Evolutionary conservation across 148 eudicot species (phyloP).

Genomic region (Cornus kousa): DNA sequence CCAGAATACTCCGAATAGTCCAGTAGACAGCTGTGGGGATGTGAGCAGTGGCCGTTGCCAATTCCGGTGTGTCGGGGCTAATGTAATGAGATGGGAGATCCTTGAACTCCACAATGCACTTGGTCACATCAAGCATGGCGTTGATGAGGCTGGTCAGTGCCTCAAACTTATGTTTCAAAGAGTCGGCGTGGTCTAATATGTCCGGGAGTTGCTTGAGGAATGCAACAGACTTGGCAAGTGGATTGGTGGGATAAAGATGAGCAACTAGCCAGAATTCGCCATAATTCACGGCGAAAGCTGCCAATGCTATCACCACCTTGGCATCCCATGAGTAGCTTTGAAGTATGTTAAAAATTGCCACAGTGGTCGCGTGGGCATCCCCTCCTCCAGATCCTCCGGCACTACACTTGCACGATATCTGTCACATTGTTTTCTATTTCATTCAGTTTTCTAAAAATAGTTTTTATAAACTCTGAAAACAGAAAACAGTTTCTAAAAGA

Average conservation of each 20-base stretch:
- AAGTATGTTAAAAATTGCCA: constrained; percentile 52
- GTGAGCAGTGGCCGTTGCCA: constrained; percentile 40
- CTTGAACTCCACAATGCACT: constrained; percentile 65
- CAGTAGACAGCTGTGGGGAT: constrained; percentile 72
- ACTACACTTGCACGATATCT: constrained; percentile 66
- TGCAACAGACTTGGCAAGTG: constrained; percentile 72
- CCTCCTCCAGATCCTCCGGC: constrained; percentile 23
- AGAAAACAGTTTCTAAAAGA: no score
- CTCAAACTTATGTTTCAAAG: constrained; percentile 53
- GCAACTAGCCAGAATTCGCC: constrained; percentile 84
- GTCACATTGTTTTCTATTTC: neutral
- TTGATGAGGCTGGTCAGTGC: constrained; percentile 49
- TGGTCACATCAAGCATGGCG: constrained; percentile 57
- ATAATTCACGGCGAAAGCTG: constrained; percentile 68
- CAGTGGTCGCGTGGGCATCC: constrained; percentile 58
- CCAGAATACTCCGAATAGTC: constrained; percentile 62
- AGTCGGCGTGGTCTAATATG: constrained; percentile 34
- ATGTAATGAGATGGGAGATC: constrained; percentile 61
- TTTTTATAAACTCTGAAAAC: no score
- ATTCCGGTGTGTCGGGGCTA: constrained; percentile 36
- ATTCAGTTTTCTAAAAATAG: no score
- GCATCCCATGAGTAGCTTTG: constrained; percentile 81
- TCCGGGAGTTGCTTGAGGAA: constrained; percentile 68
- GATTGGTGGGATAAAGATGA: constrained; percentile 53
- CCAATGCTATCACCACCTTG: constrained; percentile 61